Base-by-base conservation (phyloP, 2,329 filamentous ascomycete species). In the Bimuria novae-zelandiae region DNA sequence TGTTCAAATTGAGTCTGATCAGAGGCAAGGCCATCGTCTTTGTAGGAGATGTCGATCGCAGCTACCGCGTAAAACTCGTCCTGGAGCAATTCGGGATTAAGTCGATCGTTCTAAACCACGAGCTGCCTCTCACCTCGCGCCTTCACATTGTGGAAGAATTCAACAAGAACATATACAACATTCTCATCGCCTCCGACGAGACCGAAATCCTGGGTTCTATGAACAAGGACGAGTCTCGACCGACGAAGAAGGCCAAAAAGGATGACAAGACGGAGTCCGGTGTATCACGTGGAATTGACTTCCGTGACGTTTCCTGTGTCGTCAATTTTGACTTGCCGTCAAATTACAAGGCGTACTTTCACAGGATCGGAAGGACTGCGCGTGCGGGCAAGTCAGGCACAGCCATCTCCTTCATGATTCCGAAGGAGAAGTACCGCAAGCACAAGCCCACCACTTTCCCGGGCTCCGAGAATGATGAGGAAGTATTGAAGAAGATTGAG, bases 141-240 rank as follows among this genome's bases (percentile, higher is more conserved):
- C 86, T 97, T 33, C 93, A 99, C 70, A 92, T 96, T 1, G 93
- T 99, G 2, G 89, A 97, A 65, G 92, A 97, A 72, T 99, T 99
- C 77, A 99, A 97, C 78, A 89, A 90, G 75, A 90, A 90, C 48
- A 87, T 97, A 6, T 99, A 99, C 80, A 93, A 99, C 65, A 97
- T 97, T 57, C 92, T 99, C 62, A 96, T 99, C 65, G 94, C 94
- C 0, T 92, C 91, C 0, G 94, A 99, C 64, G 92, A 96, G 70
- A 88, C 89, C 60, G 92, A 96, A 69, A 84, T 95, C 10, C 74
- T 96, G 10, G 91, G 89, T 11, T 82, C n/a, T 85, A 17, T 62
- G 62, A 50, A 64, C 64, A 27, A 69, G 71, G 59, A 55, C 5
- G 77, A 73, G 41, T 75, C 79, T n/a, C 68, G 73, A 22, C 68